Base-by-base conservation (phyloP, 164 flowering plant species). In the Stephania japonica region DNA sequence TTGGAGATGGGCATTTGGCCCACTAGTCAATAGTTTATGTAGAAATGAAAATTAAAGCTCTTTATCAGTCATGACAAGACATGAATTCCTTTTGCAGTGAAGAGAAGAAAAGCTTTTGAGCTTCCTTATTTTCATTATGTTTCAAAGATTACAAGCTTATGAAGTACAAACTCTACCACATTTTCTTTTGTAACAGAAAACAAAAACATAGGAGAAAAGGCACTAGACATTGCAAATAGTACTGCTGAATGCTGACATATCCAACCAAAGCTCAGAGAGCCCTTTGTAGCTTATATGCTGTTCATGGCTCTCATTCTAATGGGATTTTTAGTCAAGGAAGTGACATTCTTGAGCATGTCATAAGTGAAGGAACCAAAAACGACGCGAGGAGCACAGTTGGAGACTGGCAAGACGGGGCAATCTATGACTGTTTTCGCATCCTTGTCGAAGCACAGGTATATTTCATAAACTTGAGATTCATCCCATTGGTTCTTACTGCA, bases 361-460 rank as follows among this genome's bases (percentile, higher is more conserved):
- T 67, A 77, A 13, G 70, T 75, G 71, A 71, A 74, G 53, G 32
- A 65, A 56, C 70, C 65, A 67, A 70, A 75, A 25, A 75, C 63
- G 64, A 69, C 67, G 18, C 73, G 70, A 1, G 61, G 12, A 50
- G 65, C 77, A 53, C 78, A 75, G 14, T 73, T 44, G 65, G 11
- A 27, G 14, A 11, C 13, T 3, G 69, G 65, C 21, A 65, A 19
- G n/a, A 65, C 65, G 41, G 78, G 78, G 70, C 78, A 75, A 7
- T 59, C 50, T 4, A 75, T 47, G 56, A 70, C 32, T 21, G 62
- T 41, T 9, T 41, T 65, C 4, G 73, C 73, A 13, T 75, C 73
- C 47, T 70, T 75, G 69, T 75, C 49, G 27, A 69, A 32, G 25
- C 77, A 75, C 53, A 75, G 21, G 49, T 65, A 70, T 12, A 75